Conservation (phyloP, 768 basidiomycete genomes). For the Xerocomus potaroensis region DNA sequence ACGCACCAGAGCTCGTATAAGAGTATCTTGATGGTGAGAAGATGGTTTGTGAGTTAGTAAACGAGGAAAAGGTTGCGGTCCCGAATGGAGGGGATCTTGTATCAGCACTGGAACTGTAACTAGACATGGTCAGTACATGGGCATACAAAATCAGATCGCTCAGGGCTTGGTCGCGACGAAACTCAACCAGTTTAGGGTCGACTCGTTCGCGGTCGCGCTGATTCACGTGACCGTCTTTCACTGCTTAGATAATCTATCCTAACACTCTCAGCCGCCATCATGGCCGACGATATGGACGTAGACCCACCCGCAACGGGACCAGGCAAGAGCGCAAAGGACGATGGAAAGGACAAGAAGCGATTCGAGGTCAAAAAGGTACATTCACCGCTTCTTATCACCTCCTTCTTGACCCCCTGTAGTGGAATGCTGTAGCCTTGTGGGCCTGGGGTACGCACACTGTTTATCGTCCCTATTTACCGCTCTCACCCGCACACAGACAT, state of each 20-base stretch:
- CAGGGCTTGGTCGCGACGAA: constrained; percentile 20
- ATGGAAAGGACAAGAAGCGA: constrained; percentile 68
- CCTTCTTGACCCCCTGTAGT: constrained; percentile 46
- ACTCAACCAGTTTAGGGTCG: constrained; percentile 39
- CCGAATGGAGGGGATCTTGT: constrained; percentile 62
- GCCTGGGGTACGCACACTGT: constrained; percentile 83
- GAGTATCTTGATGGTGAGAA: constrained; percentile 61
- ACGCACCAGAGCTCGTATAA: constrained; percentile 52
- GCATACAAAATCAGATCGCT: constrained; percentile 7
- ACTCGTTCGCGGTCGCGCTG: constrained; percentile 35
- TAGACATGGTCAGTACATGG: constrained; percentile 39
- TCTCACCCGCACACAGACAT: constrained; percentile 59
- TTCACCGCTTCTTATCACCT: neutral
- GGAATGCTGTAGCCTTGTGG: constrained; percentile 99
- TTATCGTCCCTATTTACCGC: neutral
- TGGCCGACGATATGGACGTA: constrained; percentile 71
- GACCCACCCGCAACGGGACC: constrained; percentile 42
- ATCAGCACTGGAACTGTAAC: constrained; percentile 36
- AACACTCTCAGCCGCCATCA: constrained; percentile 19
- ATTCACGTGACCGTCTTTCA: constrained; percentile 30
- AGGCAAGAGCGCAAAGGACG: constrained; percentile 48
- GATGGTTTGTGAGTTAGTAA: constrained; percentile 49
- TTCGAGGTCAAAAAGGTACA: constrained; percentile 99
- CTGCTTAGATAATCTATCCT: constrained; percentile 14
- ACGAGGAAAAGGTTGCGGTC: constrained; percentile 52